Conservation (phyloP, 2,329 filamentous ascomycete genomes). For the Ceratocystis cubensis region DNA sequence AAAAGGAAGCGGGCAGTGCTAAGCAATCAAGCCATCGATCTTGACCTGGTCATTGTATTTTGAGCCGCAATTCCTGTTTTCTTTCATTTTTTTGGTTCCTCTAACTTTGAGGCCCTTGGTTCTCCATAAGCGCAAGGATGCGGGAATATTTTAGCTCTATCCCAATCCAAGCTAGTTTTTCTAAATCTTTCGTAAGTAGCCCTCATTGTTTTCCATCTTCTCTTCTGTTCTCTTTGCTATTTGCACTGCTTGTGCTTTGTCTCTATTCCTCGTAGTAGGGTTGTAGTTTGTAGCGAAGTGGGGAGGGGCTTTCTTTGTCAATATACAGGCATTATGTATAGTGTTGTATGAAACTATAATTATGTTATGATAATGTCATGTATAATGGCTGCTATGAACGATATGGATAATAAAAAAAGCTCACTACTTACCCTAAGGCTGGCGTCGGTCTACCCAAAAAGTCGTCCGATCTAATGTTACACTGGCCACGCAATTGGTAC, state of each 20-base stretch:
- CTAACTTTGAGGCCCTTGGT: not conserved
- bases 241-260: not conserved
- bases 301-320: not conserved
- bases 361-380: not conserved
- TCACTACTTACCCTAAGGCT: not conserved
- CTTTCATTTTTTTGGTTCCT: not conserved
- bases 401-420: not conserved
- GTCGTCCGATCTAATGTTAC: conserved; percentile 3
- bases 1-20: not conserved
- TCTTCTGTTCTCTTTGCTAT: no score
- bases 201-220: not conserved
- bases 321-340: not conserved
- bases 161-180: not conserved
- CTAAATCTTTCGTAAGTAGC: no score
- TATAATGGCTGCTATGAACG: not conserved
- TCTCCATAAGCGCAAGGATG: conserved; percentile 7
- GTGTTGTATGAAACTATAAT: not conserved
- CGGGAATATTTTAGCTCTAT: not conserved
- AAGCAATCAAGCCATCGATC: not conserved
- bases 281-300: not conserved
- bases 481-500: not conserved
- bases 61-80: not conserved
- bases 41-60: not conserved
- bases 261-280: not conserved
- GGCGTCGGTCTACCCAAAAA: not conserved